Evolutionary conservation across 495 filamentous ascomycete species (phyloP), one percentile per base, ranked within the genome.

Genomic region (Neurospora hispaniola): DNA sequence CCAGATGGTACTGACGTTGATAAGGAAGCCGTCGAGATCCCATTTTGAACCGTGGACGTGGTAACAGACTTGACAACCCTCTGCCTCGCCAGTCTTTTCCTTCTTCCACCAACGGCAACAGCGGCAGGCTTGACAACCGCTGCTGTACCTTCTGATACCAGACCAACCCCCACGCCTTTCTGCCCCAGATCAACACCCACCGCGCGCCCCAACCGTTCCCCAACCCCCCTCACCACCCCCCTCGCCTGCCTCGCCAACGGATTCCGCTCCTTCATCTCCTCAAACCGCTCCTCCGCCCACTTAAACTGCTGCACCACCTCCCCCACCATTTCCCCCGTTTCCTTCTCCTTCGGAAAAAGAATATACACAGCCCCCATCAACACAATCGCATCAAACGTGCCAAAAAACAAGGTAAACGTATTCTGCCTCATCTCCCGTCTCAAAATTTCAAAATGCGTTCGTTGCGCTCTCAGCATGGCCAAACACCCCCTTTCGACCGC

Each of bases 301-400:
- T 84, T 81, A 75, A 88, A 86, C 72, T 87, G 85, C 69, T 86
- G 82, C 3, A 86, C 72, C n/a, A 84, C 81, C 54, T 83, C 79
- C 18, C 79, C 74, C 18, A 83, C 76, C 54, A 83, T 69, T 40
- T 85, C 82, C 69, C 70, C 87, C 82, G 69, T 88, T 84, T 18
- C 79, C 76, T 35, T 4, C 0, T 31, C 54, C 12, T 31, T 12
- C 23, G 87, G 86, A 73, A 87, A 87, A 9, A 86, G 73, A 42
- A 89, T 85, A 76, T 85, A 89, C 70, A 90, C 84, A 20, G 88
- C 86, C 5, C 88, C 83, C 70, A 90, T 84, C 71, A 90, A 82
- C 40, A 90, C 85, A 71, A 89, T 83, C 23, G 89, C 88, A 77
- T 90, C 89, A 72, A 90, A 90, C 2, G 87, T 89, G 66, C 85